Evolutionary conservation across 2,329 filamentous ascomycete genomes (phyloP).

Genomic region (Ilyonectria destructans): DNA sequence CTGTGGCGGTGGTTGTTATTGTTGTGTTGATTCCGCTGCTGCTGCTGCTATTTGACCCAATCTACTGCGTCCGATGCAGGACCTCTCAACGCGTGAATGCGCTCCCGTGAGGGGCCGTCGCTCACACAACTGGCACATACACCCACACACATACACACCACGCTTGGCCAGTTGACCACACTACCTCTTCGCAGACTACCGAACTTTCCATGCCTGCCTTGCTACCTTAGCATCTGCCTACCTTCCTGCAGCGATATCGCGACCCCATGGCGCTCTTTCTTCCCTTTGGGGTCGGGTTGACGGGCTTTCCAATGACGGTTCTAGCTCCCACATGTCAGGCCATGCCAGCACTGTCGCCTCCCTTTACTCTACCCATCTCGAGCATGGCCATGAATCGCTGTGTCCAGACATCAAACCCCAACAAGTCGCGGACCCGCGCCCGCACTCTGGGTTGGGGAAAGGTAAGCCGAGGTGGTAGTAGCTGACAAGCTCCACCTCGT

Average conservation of each 20-base stretch:
- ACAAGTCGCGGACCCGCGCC: constrained; percentile 17
- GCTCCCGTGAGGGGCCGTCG: not conserved
- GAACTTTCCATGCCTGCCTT: not conserved
- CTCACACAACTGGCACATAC: not conserved
- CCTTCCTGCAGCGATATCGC: constrained; percentile 20
- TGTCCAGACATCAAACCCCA: constrained; percentile 19
- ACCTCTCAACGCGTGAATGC: not conserved
- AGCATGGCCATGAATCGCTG: constrained; percentile 2
- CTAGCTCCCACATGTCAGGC: constrained; percentile 1
- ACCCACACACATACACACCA: constrained; percentile 1
- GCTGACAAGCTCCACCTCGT: constrained; percentile 26
- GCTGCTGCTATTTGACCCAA: not conserved
- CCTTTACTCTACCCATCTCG: constrained; percentile 9
- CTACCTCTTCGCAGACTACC: not conserved
- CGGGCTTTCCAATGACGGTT: not conserved
- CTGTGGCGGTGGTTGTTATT: constrained; percentile 4
- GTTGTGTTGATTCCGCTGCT: not conserved
- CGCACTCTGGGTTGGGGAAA: constrained; percentile 13
- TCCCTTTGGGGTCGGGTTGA: not conserved
- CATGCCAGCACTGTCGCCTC: constrained; percentile 17
- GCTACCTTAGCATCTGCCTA: not conserved
- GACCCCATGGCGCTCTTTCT: not conserved
- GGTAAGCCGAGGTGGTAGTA: constrained; percentile 22
- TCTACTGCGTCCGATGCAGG: not conserved
- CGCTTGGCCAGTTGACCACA: not conserved